phyloP scores from a whole-genome alignment of 139 green algal species.

The Dunaliella primolecta region DNA sequence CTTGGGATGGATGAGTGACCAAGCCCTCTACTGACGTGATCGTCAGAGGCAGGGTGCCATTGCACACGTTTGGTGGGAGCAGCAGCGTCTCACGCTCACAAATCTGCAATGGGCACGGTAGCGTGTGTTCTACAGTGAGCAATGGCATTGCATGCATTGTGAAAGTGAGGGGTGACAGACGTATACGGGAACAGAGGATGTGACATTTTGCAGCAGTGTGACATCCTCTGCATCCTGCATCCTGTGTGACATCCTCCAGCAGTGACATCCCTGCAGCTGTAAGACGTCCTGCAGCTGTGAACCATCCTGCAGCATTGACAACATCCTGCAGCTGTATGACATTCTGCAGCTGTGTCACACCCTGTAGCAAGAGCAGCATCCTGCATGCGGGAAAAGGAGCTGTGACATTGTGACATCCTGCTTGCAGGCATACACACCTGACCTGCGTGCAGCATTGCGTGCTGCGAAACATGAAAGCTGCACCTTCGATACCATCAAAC shows the following conservation, averaged over 20 bases:
- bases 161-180: too few species aligned
- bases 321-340: background rate
- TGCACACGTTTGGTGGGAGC: background rate
- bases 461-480: too few species aligned
- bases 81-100: background rate
- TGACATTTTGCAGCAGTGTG: too few species aligned
- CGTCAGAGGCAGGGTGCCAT: background rate
- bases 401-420: too few species aligned
- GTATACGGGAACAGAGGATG: too few species aligned
- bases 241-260: too few species aligned
- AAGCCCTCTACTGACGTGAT: constrained; percentile 4
- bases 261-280: background rate
- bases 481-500: too few species aligned
- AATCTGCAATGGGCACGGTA: background rate
- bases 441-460: too few species aligned
- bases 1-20: background rate
- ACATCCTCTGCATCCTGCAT: too few species aligned
- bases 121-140: background rate
- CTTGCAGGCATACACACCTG: too few species aligned
- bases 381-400: too few species aligned
- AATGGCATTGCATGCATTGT: background rate
- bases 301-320: constrained; percentile 9
- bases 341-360: background rate
- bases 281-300: constrained; percentile 6
- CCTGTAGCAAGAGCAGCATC: too few species aligned